A percentile compares a stretch with the other conserved stretches of the same genome.
Evolutionary conservation across 208 protist genomes (phyloP).

Genomic region (Acanthamoeba pearcei): DNA sequence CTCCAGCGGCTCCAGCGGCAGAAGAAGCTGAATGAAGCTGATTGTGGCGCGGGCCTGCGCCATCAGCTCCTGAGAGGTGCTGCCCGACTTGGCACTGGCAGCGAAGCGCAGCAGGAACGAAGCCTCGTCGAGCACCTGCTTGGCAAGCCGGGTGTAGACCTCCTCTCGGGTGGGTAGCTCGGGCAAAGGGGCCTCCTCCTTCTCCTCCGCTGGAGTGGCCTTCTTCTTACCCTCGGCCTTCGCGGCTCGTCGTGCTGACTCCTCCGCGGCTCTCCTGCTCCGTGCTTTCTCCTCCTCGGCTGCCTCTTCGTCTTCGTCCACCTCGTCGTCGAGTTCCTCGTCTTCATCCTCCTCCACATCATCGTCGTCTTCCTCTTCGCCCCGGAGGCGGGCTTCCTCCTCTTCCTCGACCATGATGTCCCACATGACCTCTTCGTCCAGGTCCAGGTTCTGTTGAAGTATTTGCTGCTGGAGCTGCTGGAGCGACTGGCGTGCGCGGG

Average conservation of each 20-base stretch:
- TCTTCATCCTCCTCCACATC: not conserved
- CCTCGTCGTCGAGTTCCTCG: not conserved
- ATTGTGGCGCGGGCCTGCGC: not conserved
- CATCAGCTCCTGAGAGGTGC: not conserved
- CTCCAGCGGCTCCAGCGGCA: conserved; percentile 37
- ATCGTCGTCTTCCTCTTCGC: conserved; percentile 4
- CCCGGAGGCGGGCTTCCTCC: conserved; percentile 18
- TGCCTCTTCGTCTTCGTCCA: conserved; percentile 16
- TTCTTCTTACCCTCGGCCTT: conserved; percentile 26
- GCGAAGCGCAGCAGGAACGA: conserved; percentile 37
- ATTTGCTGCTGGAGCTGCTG: conserved; percentile 20
- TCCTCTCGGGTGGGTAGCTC: conserved; percentile 22
- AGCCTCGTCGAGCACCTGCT: conserved; percentile 3
- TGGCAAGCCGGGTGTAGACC: conserved; percentile 30
- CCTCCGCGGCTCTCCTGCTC: not conserved
- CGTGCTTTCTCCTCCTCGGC: not conserved
- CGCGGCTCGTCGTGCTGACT: not conserved
- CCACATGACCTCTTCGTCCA: conserved; percentile 59
- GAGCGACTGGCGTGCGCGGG: conserved; percentile 12
- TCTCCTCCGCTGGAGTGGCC: not conserved
- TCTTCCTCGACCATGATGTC: conserved; percentile 60
- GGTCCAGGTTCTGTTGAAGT: not conserved
- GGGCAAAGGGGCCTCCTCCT: not conserved
- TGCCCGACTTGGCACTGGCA: not conserved
- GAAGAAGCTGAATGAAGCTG: conserved; percentile 54